These are phyloP conservation scores for Chrysosporium queenslandicum DNA, from an alignment of 2,329 filamentous ascomycete genomes.

Conservation along the genomic window DNA sequence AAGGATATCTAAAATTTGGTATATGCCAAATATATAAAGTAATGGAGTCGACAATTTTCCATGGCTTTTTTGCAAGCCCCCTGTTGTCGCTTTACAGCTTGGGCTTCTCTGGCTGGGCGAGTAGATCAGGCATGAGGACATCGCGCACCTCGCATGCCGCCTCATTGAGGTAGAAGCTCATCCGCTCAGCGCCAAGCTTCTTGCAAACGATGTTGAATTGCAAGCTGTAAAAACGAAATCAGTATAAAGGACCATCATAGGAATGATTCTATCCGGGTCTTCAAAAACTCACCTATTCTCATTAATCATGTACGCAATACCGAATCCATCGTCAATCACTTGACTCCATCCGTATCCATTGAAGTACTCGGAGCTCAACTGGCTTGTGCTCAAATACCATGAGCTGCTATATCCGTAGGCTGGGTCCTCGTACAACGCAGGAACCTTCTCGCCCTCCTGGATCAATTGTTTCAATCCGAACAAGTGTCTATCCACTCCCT, in stretches of 20 bases:
- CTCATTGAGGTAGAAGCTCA: conserved; percentile 94
- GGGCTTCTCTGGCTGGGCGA: conserved; percentile 61
- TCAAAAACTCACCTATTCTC: conserved; percentile 66
- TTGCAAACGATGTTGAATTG: conserved; percentile 99
- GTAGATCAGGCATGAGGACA: conserved; percentile 65
- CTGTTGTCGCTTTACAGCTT: conserved; percentile 56
- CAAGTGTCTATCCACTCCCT: conserved; percentile 91
- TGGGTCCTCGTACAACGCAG: conserved; percentile 76
- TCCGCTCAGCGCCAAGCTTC: conserved; percentile 75
- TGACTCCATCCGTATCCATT: conserved; percentile 99
- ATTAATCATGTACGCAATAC: conserved; percentile 99
- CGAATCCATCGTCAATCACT: conserved; percentile 90
- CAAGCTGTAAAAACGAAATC: conserved; percentile 58
- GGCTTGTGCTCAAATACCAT: conserved; percentile 82
- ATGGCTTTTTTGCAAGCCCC: not conserved
- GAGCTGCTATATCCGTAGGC: conserved; percentile 72
- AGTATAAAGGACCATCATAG: too few relatives aligned
- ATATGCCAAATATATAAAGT: not conserved
- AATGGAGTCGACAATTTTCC: not conserved
- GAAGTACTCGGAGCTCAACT: conserved; percentile 93
- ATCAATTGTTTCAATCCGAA: conserved; percentile 92
- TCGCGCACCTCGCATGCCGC: conserved; percentile 84
- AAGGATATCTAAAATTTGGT: not conserved
- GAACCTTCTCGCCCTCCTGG: conserved; percentile 67
- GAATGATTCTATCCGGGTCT: too few relatives aligned